Evolutionary conservation across 2,329 filamentous ascomycete genomes (phyloP).

Genomic region (Pyrenophora tritici-repentis): DNA sequence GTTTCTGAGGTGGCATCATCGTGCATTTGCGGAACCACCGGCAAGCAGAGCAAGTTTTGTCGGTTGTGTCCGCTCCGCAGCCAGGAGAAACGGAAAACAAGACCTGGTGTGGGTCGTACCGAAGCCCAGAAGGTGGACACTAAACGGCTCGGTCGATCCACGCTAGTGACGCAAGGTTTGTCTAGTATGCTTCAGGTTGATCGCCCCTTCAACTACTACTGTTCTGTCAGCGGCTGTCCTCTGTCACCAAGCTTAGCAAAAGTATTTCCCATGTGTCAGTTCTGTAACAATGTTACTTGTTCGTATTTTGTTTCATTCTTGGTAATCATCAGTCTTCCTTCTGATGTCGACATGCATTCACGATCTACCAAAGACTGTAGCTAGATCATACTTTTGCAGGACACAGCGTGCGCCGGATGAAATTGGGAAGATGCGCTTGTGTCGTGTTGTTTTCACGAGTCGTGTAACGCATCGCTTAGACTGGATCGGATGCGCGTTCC

Average conservation of each 20-base stretch:
- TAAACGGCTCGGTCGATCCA: slow-evolving; percentile 18
- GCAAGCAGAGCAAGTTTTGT: background rate
- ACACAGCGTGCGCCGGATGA: background rate
- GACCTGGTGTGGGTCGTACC: slow-evolving; percentile 2
- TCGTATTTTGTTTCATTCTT: too few species aligned
- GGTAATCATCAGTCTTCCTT: background rate
- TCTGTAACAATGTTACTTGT: background rate
- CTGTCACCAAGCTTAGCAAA: slow-evolving; percentile 1
- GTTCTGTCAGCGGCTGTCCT: slow-evolving; percentile 3
- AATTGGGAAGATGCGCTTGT: background rate
- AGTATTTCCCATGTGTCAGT: background rate
- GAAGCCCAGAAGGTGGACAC: slow-evolving; percentile 4
- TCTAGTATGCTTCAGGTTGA: slow-evolving; percentile 10
- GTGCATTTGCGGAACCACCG: background rate
- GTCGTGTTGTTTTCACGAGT: background rate
- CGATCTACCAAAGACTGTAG: background rate
- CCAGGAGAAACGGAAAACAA: background rate
- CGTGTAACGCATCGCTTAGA: background rate
- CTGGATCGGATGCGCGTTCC: background rate
- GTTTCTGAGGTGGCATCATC: background rate
- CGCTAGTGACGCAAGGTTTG: slow-evolving; percentile 3
- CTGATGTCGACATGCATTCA: too few species aligned
- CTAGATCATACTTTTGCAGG: background rate
- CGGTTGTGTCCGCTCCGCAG: background rate
- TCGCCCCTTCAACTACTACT: background rate